Conservation (phyloP, 1,139 yeast species). For the Yamadazyma songkhlaensis region DNA sequence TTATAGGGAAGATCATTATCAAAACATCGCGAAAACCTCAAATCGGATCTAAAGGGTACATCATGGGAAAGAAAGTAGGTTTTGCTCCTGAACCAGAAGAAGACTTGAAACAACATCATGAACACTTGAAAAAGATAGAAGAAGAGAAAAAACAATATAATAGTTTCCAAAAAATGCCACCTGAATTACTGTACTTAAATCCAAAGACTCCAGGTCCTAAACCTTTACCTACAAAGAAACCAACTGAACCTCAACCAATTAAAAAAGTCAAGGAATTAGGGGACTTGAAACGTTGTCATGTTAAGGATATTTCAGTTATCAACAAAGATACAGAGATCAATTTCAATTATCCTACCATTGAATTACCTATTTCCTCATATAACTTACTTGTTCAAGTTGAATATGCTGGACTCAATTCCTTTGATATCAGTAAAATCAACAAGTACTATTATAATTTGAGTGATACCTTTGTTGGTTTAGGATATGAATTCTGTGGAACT, state of each 20-base stretch:
- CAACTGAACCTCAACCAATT: conserved; percentile 9
- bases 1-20: conserved; percentile 5
- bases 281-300: conserved; percentile 31
- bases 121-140: conserved; percentile 23
- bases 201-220: conserved; percentile 20
- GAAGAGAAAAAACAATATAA: conserved; percentile 25
- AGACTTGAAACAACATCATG: conserved; percentile 36
- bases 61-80: conserved; percentile 27
- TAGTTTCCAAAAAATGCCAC: conserved; percentile 43
- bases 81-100: conserved; percentile 42
- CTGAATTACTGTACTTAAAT: conserved; percentile 37
- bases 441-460: conserved; percentile 37
- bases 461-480: conserved; percentile 39
- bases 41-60: background rate
- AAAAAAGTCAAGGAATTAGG: conserved; percentile 13
- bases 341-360: conserved; percentile 39
- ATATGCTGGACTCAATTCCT: conserved; percentile 37
- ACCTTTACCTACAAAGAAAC: conserved; percentile 10
- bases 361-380: conserved; percentile 32
- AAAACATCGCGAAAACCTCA: no score
- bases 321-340: conserved; percentile 43
- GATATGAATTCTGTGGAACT: conserved; percentile 41
- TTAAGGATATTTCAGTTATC: conserved; percentile 41
- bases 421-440: conserved; percentile 37
- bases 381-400: conserved; percentile 37